These are phyloP conservation scores for Hirsutella minnesotensis DNA, from an alignment of 2,329 filamentous ascomycete genomes.

Conservation along the genomic window DNA sequence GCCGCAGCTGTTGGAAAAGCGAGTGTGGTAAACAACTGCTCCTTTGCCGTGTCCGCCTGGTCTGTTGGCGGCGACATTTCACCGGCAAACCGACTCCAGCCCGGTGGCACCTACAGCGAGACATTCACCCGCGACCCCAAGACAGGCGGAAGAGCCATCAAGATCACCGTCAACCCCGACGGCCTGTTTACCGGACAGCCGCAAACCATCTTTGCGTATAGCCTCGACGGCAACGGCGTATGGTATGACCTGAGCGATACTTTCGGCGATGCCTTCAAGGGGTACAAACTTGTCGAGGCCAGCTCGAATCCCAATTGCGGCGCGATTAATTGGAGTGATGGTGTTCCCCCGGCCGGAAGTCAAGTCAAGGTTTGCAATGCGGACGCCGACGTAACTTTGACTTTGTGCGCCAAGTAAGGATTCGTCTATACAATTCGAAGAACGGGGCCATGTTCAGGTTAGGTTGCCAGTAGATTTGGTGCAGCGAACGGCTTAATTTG, in stretches of 20 bases:
- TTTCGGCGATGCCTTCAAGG: constrained; percentile 24
- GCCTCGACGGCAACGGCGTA: constrained; percentile 18
- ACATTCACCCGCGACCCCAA: constrained; percentile 21
- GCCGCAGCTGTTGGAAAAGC: constrained; percentile 17
- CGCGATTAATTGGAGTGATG: constrained; percentile 21
- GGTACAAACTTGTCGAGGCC: constrained; percentile 18
- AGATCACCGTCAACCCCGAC: constrained; percentile 20
- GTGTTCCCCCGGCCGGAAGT: constrained; percentile 21
- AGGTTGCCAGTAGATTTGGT: too few species aligned
- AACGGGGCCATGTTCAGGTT: too few species aligned
- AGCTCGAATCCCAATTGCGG: constrained; percentile 20
- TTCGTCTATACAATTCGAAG: too few species aligned
- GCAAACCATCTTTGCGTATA: constrained; percentile 27
- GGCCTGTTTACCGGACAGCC: constrained; percentile 25
- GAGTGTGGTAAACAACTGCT: constrained; percentile 24
- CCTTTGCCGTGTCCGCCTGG: constrained; percentile 22
- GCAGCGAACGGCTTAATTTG: too few species aligned
- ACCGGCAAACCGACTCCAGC: constrained; percentile 12
- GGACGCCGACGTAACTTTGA: constrained; percentile 20
- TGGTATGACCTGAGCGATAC: constrained; percentile 29
- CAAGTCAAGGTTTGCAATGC: constrained; percentile 24
- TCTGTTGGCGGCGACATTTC: constrained; percentile 22
- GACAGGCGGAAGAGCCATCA: constrained; percentile 26
- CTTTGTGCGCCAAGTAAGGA: constrained; percentile 15
- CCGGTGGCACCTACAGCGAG: constrained; percentile 20